A percentile compares a stretch with the other conserved stretches of the same genome.
Conservation (phyloP, 331 rosid species). For the Malus hybrid region DNA sequence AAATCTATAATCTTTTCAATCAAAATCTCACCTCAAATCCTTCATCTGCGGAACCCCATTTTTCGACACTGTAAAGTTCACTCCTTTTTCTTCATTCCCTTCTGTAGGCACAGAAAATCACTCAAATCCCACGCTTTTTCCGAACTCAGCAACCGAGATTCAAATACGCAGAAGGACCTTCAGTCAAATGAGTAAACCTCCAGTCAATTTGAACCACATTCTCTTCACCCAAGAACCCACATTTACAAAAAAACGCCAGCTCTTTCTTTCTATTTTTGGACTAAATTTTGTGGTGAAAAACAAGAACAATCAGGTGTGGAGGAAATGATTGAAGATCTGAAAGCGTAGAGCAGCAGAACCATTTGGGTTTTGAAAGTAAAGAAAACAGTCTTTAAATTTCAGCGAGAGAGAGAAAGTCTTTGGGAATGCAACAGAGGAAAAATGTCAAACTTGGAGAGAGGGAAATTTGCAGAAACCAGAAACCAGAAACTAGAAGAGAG, state of each 20-base stretch:
- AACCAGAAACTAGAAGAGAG: not conserved
- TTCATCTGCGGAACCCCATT: conserved; percentile 27
- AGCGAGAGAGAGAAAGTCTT: not conserved
- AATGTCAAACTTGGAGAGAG: not conserved
- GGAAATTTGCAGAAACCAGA: not conserved
- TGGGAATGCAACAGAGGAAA: not conserved
- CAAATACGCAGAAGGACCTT: not conserved
- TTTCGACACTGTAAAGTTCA: conserved; percentile 7
- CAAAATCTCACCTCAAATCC: conserved; percentile 30
- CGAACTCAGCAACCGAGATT: conserved; percentile 14
- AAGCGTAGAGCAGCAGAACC: not conserved
- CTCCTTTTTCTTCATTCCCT: not conserved
- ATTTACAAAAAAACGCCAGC: conserved; percentile 1
- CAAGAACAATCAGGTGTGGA: not conserved
- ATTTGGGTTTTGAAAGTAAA: not conserved
- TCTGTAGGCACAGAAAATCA: not conserved
- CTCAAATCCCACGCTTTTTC: conserved; percentile 3
- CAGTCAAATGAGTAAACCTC: conserved; percentile 13
- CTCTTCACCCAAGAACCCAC: conserved; percentile 10
- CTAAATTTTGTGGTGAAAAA: not conserved
- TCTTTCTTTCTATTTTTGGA: not conserved
- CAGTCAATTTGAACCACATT: conserved; percentile 6
- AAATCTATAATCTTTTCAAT: conserved; percentile 18
- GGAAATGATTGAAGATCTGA: conserved; percentile 10
- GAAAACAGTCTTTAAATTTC: not conserved